A percentile compares a stretch with the other conserved stretches of the same genome.
Conservation (phyloP, 164 flowering plant species). For the Tetracentron sinense region DNA sequence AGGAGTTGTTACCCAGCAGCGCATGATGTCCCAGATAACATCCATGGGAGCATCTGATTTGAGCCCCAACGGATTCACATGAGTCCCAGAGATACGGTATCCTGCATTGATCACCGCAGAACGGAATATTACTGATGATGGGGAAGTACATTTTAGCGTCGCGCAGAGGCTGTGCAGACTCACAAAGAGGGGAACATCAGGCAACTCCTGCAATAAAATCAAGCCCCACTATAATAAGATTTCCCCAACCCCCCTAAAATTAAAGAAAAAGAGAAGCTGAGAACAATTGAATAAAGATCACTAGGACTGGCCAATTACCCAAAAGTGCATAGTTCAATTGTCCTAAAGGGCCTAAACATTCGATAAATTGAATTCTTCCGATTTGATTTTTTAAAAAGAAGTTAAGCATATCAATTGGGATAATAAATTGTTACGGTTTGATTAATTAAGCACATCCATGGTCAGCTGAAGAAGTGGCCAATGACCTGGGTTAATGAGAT, state of each 20-base stretch:
- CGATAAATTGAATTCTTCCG: too few relatives aligned
- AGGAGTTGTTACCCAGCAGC: slow-evolving; percentile 79
- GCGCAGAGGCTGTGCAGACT: slow-evolving; percentile 87
- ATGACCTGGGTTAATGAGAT: not conserved
- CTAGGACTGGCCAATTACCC: too few relatives aligned
- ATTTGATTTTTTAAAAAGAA: too few relatives aligned
- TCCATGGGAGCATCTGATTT: slow-evolving; percentile 97
- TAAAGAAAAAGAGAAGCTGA: too few relatives aligned
- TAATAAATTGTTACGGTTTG: not conserved
- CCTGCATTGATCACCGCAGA: slow-evolving; percentile 97
- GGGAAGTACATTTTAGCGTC: slow-evolving; percentile 92
- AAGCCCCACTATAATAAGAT: too few relatives aligned
- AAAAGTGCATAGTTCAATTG: too few relatives aligned
- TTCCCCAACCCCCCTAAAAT: too few relatives aligned
- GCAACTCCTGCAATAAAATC: slow-evolving; percentile 65
- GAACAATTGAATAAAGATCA: too few relatives aligned
- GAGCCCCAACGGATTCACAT: too few relatives aligned
- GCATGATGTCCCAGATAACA: slow-evolving; percentile 99
- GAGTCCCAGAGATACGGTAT: slow-evolving; percentile 90
- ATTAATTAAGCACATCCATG: not conserved
- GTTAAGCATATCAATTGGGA: too few relatives aligned
- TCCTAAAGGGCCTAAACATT: too few relatives aligned
- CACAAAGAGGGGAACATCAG: slow-evolving; percentile 84
- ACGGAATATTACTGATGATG: slow-evolving; percentile 84
- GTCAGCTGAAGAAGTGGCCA: not conserved